Conservation (phyloP, 805 yeast genomes). For the Starmerella powellii region DNA sequence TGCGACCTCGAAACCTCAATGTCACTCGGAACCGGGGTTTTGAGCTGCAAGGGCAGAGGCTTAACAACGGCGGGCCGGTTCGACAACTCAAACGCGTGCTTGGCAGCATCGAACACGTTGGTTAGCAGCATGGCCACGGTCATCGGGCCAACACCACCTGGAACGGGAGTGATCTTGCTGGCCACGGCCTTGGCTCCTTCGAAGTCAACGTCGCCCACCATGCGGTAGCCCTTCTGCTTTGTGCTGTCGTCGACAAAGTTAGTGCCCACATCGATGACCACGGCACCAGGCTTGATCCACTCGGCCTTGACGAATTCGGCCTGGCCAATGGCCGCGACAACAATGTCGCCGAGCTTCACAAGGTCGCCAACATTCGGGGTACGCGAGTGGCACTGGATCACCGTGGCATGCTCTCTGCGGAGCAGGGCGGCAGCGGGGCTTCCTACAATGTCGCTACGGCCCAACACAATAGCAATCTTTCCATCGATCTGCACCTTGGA, state of each 20-base stretch:
- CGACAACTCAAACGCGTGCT: constrained; percentile 30
- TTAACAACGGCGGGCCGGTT: constrained; percentile 37
- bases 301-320: constrained; percentile 78
- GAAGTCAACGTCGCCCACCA: constrained; percentile 94
- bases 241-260: constrained; percentile 69
- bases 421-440: constrained; percentile 80
- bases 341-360: constrained; percentile 66
- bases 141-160: constrained; percentile 99
- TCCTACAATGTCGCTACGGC: constrained; percentile 94
- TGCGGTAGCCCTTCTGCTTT: constrained; percentile 62
- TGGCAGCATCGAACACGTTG: constrained; percentile 72
- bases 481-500: constrained; percentile 62
- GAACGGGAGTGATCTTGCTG: constrained; percentile 80
- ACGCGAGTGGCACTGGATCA: constrained; percentile 71
- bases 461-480: constrained; percentile 77
- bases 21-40: constrained; percentile 78
- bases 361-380: constrained; percentile 48
- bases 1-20: constrained; percentile 82
- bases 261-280: constrained; percentile 90
- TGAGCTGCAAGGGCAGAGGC: constrained; percentile 44
- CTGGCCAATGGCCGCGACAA: constrained; percentile 83
- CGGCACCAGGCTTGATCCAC: constrained; percentile 73
- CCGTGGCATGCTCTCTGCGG: constrained; percentile 68
- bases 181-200: constrained; percentile 52
- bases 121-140: constrained; percentile 91